Percentiles rank a stretch among this genome's conserved stretches.
phyloP scores from a whole-genome alignment of 2,329 filamentous ascomycete species.

The Fusarium udum region DNA sequence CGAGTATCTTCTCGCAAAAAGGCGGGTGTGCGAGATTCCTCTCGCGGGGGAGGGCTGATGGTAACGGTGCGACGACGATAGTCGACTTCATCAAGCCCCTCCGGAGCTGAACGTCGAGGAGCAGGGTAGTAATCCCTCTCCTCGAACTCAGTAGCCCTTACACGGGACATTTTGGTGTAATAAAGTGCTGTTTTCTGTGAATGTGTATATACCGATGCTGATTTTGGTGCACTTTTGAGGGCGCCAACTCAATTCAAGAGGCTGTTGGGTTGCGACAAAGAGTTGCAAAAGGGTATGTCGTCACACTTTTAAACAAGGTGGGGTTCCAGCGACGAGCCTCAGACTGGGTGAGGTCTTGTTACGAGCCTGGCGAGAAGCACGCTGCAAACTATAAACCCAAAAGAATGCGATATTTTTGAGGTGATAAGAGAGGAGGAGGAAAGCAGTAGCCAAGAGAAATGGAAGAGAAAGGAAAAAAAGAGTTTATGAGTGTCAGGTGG shows the following conservation, averaged over 20 bases:
- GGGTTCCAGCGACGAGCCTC: conserved; percentile 29
- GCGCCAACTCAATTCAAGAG: conserved; percentile 28
- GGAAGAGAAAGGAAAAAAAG: conserved; percentile 27
- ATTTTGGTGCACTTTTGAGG: conserved; percentile 7
- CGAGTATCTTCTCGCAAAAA: conserved; percentile 63
- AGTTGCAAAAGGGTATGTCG: conserved; percentile 22
- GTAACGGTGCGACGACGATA: conserved; percentile 46
- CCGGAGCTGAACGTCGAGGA: conserved; percentile 50
- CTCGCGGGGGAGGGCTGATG: conserved; percentile 55
- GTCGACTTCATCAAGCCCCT: conserved; percentile 50
- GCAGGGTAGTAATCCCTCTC: conserved; percentile 56
- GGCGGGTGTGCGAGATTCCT: conserved; percentile 58
- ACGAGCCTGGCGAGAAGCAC: conserved; percentile 3
- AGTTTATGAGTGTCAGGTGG: conserved; percentile 41
- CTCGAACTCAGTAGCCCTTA: conserved; percentile 53
- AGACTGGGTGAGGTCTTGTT: conserved; percentile 24
- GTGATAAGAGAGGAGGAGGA: conserved; percentile 9
- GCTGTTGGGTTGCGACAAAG: conserved; percentile 14
- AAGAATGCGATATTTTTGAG: conserved; percentile 30
- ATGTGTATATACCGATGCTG: not conserved
- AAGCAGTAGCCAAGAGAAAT: conserved; percentile 21
- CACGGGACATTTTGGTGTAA: conserved; percentile 41
- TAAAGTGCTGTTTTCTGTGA: conserved; percentile 6
- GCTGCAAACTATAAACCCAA: conserved; percentile 13
- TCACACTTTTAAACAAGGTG: conserved; percentile 29